Conservation (phyloP, 1,284 basidiomycete species). For the Tilletia setariae region DNA sequence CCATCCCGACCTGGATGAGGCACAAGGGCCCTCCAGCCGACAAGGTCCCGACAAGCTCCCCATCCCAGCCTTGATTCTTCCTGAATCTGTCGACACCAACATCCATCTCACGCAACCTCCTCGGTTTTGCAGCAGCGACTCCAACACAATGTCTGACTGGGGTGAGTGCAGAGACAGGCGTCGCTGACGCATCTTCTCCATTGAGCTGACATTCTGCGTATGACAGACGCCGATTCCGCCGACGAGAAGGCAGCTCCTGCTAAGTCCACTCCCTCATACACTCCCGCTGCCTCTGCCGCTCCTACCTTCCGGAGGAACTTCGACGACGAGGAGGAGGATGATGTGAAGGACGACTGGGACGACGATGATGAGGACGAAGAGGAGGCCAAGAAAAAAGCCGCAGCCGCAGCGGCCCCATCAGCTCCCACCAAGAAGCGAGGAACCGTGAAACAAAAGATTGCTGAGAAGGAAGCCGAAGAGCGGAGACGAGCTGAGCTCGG, state of each 20-base stretch:
- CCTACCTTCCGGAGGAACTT: slow-evolving; percentile 40
- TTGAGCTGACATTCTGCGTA: neutral
- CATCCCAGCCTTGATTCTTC: neutral
- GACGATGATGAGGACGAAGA: slow-evolving; percentile 44
- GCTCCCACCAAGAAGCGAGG: slow-evolving; percentile 48
- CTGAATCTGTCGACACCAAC: neutral
- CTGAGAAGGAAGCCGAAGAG: slow-evolving; percentile 43
- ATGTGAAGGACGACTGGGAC: slow-evolving; percentile 54
- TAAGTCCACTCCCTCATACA: slow-evolving; percentile 23
- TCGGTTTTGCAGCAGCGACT: neutral
- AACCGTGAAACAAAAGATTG: slow-evolving; percentile 51
- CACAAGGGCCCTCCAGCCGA: neutral
- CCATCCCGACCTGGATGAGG: no score
- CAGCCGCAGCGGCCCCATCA: slow-evolving; percentile 15
- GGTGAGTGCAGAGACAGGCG: slow-evolving; percentile 21
- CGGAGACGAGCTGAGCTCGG: slow-evolving; percentile 31
- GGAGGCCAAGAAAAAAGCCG: neutral
- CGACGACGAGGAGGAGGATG: slow-evolving; percentile 51
- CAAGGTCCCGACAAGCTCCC: neutral
- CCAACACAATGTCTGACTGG: slow-evolving; percentile 42
- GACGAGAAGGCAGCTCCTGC: slow-evolving; percentile 35
- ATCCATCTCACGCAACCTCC: neutral
- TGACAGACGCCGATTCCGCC: slow-evolving; percentile 37
- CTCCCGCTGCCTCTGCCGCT: slow-evolving; percentile 17
- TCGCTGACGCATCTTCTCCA: neutral